phyloP scores from a whole-genome alignment of 345 rosid genomes.

The Arabidopsis suecica region DNA sequence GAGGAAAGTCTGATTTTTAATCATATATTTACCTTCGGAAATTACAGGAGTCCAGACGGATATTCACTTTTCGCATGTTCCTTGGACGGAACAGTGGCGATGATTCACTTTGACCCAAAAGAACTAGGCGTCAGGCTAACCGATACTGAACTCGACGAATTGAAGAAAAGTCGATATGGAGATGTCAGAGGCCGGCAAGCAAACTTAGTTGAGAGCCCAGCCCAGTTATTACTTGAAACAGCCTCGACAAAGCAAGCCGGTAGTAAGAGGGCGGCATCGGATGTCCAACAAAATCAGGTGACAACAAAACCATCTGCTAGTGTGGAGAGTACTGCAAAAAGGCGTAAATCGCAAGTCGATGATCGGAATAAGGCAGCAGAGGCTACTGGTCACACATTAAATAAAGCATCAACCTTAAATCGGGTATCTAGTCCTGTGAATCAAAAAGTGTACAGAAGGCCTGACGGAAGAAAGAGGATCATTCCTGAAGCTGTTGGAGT shows the following conservation, averaged over 20 bases:
- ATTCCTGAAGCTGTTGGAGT: constrained; percentile 98
- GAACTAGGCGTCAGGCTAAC: constrained; percentile 83
- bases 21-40: constrained; percentile 18
- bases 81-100: constrained; percentile 95
- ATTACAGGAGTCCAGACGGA: constrained; percentile 96
- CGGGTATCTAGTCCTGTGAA: constrained; percentile 82
- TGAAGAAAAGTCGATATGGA: constrained; percentile 92
- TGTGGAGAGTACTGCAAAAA: constrained; percentile 51
- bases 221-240: constrained; percentile 94
- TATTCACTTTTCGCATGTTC: constrained; percentile 97
- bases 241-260: constrained; percentile 76
- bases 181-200: constrained; percentile 94
- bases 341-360: constrained; percentile 63
- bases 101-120: constrained; percentile 82
- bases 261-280: constrained; percentile 63
- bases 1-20: constrained; percentile 20
- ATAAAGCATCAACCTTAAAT: constrained; percentile 56
- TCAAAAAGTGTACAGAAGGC: constrained; percentile 90
- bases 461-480: constrained; percentile 98
- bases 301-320: constrained; percentile 64
- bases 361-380: constrained; percentile 55
- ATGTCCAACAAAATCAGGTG: constrained; percentile 61
- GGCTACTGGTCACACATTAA: constrained; percentile 57
- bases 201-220: constrained; percentile 90
- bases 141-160: constrained; percentile 80